Conservation (phyloP, 2,329 filamentous ascomycete species). For the Beauveria sp. region DNA sequence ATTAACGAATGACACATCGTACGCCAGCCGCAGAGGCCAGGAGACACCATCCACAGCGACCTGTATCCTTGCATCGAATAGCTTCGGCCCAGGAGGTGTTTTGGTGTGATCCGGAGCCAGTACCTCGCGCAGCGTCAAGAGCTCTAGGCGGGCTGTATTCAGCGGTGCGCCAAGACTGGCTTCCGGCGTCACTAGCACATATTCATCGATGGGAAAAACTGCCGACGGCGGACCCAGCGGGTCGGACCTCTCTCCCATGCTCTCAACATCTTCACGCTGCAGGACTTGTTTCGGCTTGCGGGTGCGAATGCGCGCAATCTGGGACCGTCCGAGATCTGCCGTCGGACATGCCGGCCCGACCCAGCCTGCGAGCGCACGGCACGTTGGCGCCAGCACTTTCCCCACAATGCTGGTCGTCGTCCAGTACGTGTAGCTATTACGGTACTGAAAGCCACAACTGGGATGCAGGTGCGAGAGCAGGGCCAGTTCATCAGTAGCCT, state of each 20-base stretch:
- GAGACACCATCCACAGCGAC: constrained; percentile 57
- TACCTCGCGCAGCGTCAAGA: constrained; percentile 50
- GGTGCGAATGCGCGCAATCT: constrained; percentile 63
- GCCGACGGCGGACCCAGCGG: constrained; percentile 58
- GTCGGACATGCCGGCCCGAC: constrained; percentile 64
- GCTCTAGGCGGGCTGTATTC: constrained; percentile 63
- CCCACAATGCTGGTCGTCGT: constrained; percentile 63
- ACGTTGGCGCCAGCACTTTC: constrained; percentile 67
- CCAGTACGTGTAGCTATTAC: constrained; percentile 69
- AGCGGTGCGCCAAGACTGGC: constrained; percentile 42
- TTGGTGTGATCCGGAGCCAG: constrained; percentile 3
- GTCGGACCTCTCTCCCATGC: constrained; percentile 60
- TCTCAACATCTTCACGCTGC: constrained; percentile 51
- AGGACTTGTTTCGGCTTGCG: constrained; percentile 49
- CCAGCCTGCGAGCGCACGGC: constrained; percentile 65
- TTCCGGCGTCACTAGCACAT: constrained; percentile 52
- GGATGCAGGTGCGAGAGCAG: constrained; percentile 62
- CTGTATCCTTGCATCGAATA: constrained; percentile 54
- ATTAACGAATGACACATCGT: constrained; percentile 59
- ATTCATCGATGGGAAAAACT: constrained; percentile 59
- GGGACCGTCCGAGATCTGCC: constrained; percentile 56
- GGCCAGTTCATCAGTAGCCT: constrained; percentile 55
- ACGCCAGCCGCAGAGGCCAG: constrained; percentile 55
- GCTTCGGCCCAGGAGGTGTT: constrained; percentile 28
- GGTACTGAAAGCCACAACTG: constrained; percentile 68